Base-by-base conservation (phyloP, 257 asterid genomes). In the Solanum clarkiae region DNA sequence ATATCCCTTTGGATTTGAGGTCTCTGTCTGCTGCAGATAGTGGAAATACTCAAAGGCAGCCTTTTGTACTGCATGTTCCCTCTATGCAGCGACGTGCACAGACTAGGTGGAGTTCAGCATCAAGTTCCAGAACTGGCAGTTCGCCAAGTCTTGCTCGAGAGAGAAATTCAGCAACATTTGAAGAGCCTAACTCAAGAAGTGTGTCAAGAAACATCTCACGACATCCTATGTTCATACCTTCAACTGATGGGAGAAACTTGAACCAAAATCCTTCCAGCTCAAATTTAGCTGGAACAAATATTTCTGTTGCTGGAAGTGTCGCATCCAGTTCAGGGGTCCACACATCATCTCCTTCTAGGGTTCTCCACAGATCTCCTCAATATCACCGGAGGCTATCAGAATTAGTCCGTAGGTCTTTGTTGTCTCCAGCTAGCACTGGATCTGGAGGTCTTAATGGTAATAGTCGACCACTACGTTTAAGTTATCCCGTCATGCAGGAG, bases 311-410 rank as follows among this genome's bases (percentile, higher is more conserved):
- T 51, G 93, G 91, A 65, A 89, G 88, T 87, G 85, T 84, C 55
- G 93, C 87, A 57, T 89, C 98, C n/a, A 79, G 87, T 82, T 71
- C 93, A 11, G 89, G 93, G 84, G 87, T 80, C 80, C 88, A 89
- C 82, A 22, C 94, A 29, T 77, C 94, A 24, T 81, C 92, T 63
- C 90, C 94, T 88, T 40, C 92, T 77, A 91, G 93, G 94, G 81
- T 59, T 62, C 86, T 95, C 53, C 91, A 80, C 79, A 93, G 93
- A 57, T 87, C 86, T 87, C 90, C 93, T 36, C 92, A 90, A n/a
- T 86, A 92, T 84, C 92, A 95, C 16, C 89, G 93, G 83, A 91
- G 98, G 63, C 87, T 92, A 24, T 86, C 98, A 1, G 98, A 94
- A 84, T 86, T 93, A 74, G 96, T 90, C 71, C 92, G 95, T 8